Evolutionary conservation across 768 basidiomycete species (phyloP).

Genomic region (Calocybe indica): DNA sequence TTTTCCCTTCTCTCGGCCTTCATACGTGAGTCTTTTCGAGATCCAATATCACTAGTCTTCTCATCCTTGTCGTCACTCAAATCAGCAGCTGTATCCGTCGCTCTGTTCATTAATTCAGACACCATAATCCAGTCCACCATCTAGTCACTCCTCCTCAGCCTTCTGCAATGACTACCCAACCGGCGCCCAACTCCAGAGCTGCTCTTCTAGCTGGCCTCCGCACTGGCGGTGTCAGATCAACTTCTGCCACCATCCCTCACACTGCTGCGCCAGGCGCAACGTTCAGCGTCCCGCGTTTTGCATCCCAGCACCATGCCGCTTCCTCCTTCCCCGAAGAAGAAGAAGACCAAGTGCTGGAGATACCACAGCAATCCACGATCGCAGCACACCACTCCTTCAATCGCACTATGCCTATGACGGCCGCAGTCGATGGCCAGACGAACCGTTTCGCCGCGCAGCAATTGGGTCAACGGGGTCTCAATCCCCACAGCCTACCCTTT

Average conservation of each 20-base stretch:
- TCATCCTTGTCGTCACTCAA: constrained; percentile 8
- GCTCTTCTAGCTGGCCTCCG: constrained; percentile 86
- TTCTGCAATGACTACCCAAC: constrained; percentile 39
- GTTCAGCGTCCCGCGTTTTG: constrained; percentile 60
- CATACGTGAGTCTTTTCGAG: constrained; percentile 5
- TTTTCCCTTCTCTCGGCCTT: constrained; percentile 12
- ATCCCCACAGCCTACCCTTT: constrained; percentile 51
- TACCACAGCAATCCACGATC: constrained; percentile 48
- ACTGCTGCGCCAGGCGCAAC: constrained; percentile 58
- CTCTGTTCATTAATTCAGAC: constrained; percentile 32
- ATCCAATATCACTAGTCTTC: constrained; percentile 2
- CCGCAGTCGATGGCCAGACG: constrained; percentile 63
- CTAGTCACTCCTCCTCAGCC: constrained; percentile 25
- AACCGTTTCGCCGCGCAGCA: constrained; percentile 60
- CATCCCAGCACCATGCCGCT: constrained; percentile 33
- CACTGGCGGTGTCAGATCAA: constrained; percentile 85
- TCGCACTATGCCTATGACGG: constrained; percentile 56
- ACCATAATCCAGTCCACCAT: constrained; percentile 17
- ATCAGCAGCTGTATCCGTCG: constrained; percentile 7
- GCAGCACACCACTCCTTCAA: constrained; percentile 29
- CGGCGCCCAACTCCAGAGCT: constrained; percentile 55
- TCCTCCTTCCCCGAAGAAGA: constrained; percentile 45
- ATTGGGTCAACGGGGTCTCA: constrained; percentile 44
- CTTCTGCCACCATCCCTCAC: constrained; percentile 55
- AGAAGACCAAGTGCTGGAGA: constrained; percentile 58